These are phyloP conservation scores for Trypanosoma lewisi DNA, from an alignment of 208 protist species.

Conservation along the genomic window DNA sequence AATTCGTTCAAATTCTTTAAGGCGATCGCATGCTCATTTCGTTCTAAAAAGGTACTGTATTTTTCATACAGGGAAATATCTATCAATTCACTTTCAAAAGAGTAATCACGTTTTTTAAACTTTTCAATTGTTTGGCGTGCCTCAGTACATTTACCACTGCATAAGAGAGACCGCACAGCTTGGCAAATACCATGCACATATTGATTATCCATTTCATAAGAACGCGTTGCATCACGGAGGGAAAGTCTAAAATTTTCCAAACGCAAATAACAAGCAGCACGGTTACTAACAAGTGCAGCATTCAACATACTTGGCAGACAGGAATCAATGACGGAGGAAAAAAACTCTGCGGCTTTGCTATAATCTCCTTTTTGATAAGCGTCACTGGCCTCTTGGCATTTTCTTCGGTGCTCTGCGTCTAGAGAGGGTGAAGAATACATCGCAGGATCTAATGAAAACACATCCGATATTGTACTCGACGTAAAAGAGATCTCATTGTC, in stretches of 20 bases:
- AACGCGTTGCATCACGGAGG: slow-evolving; percentile 33
- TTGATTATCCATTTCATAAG: slow-evolving; percentile 35
- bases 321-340: slow-evolving; percentile 27
- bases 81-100: slow-evolving; percentile 29
- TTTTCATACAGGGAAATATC: slow-evolving; percentile 39
- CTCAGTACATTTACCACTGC: slow-evolving; percentile 25
- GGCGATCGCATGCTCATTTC: slow-evolving; percentile 44
- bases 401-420: not conserved
- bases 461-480: not conserved
- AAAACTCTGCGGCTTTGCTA: slow-evolving; percentile 11
- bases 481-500: not conserved
- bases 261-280: slow-evolving; percentile 52
- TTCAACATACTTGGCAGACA: slow-evolving; percentile 29
- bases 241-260: slow-evolving; percentile 47
- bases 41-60: slow-evolving; percentile 38
- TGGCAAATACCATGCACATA: slow-evolving; percentile 41
- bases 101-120: slow-evolving; percentile 29
- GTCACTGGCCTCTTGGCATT: slow-evolving; percentile 20
- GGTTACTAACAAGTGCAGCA: slow-evolving; percentile 44
- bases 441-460: slow-evolving; percentile 16
- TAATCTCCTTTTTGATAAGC: slow-evolving; percentile 19
- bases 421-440: slow-evolving; percentile 21
- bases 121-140: slow-evolving; percentile 30
- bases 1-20: slow-evolving; percentile 42
- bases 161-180: slow-evolving; percentile 36